Percentiles rank a stretch among this genome's conserved stretches.
Evolutionary conservation across 257 asterid genomes (phyloP).

Genomic region (Capsicum chinense): DNA sequence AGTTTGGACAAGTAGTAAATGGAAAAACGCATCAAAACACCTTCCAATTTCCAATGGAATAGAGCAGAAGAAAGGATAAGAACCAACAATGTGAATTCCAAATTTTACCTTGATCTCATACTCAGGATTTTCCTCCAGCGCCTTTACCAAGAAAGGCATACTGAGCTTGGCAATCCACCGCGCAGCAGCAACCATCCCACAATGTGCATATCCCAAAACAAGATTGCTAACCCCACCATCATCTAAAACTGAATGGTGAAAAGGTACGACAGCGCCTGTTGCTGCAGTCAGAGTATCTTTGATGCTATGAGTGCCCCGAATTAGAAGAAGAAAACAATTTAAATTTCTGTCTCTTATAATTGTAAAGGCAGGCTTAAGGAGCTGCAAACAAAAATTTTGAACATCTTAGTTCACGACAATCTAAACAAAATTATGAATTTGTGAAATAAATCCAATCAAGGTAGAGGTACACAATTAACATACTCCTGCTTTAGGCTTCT

Average conservation of each 20-base stretch:
- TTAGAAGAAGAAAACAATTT: constrained; percentile 78
- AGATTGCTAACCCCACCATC: constrained; percentile 80
- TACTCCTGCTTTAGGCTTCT: constrained; percentile 90
- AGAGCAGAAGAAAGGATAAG: constrained; percentile 18
- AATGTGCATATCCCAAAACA: constrained; percentile 83
- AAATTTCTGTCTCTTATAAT: constrained; percentile 64
- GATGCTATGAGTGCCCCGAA: constrained; percentile 89
- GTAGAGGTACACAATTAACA: constrained; percentile 28
- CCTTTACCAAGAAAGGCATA: constrained; percentile 69
- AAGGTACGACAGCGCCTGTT: constrained; percentile 90
- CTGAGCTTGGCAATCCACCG: constrained; percentile 86
- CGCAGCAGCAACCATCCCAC: constrained; percentile 97
- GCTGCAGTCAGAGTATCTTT: constrained; percentile 87
- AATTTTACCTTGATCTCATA: constrained; percentile 66
- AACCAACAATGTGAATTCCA: not conserved
- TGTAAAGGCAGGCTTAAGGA: constrained; percentile 85
- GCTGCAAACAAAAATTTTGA: constrained; percentile 49
- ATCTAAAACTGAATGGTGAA: constrained; percentile 80
- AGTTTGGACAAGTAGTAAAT: constrained; percentile 11
- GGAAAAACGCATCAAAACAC: not conserved
- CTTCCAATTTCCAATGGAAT: not conserved
- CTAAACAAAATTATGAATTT: constrained; percentile 18
- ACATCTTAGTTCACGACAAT: constrained; percentile 33
- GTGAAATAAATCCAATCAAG: constrained; percentile 24
- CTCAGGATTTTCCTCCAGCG: constrained; percentile 67